Conservation (phyloP, 768 basidiomycete genomes). For the Butyriboletus loyo region DNA sequence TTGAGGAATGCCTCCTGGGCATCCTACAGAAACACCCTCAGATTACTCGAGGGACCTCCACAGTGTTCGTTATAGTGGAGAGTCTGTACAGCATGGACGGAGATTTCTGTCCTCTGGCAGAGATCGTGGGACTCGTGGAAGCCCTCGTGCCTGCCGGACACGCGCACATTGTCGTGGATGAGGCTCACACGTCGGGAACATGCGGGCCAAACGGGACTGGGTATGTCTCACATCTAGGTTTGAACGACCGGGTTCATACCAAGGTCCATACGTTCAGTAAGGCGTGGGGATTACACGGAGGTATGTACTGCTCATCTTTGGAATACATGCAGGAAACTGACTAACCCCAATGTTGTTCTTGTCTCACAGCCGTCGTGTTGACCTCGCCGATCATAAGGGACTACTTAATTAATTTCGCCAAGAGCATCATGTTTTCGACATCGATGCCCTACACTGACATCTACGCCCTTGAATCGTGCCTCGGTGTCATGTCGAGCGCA, state of each 20-base stretch:
- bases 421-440: slow-evolving; percentile 22
- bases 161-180: slow-evolving; percentile 50
- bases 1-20: slow-evolving; percentile 30
- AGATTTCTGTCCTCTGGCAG: slow-evolving; percentile 45
- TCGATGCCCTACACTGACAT: slow-evolving; percentile 20
- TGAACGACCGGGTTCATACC: slow-evolving; percentile 42
- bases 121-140: slow-evolving; percentile 41
- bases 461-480: slow-evolving; percentile 42
- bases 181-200: slow-evolving; percentile 56
- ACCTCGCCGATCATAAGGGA: slow-evolving; percentile 15
- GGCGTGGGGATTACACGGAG: slow-evolving; percentile 23
- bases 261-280: slow-evolving; percentile 57
- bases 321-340: background rate
- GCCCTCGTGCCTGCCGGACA: slow-evolving; percentile 34
- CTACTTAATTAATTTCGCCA: slow-evolving; percentile 21
- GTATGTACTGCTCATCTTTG: background rate
- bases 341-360: background rate
- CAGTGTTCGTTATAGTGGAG: slow-evolving; percentile 51
- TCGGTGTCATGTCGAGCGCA: slow-evolving; percentile 10
- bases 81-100: slow-evolving; percentile 63
- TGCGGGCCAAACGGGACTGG: slow-evolving; percentile 50
- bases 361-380: slow-evolving; percentile 16
- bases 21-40: slow-evolving; percentile 23
- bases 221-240: slow-evolving; percentile 37
- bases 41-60: slow-evolving; percentile 25